phyloP scores from a whole-genome alignment of 1,139 yeast species.

The Yamadazyma aaseri region DNA sequence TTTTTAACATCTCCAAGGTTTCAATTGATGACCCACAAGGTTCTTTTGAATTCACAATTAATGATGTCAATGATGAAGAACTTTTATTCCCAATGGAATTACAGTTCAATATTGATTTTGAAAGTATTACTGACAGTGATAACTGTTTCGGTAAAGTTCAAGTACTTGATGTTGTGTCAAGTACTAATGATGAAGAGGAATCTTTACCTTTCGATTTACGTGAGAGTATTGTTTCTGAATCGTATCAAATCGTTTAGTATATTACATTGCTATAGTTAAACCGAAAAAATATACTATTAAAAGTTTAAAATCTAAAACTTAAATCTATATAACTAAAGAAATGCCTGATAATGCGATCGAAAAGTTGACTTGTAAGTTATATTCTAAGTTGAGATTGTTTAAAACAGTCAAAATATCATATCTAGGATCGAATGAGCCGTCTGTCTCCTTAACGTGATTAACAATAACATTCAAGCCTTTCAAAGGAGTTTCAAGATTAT shows the following conservation, averaged over 20 bases:
- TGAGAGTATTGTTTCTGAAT: slow-evolving; percentile 60
- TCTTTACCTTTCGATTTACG: slow-evolving; percentile 74
- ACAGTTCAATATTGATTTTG: slow-evolving; percentile 39
- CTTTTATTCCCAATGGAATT: slow-evolving; percentile 86
- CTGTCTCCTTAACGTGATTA: slow-evolving; percentile 69
- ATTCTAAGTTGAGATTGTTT: slow-evolving; percentile 33
- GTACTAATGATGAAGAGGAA: slow-evolving; percentile 30
- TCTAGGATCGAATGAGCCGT: slow-evolving; percentile 50
- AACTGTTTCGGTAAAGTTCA: slow-evolving; percentile 42
- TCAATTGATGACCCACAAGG: slow-evolving; percentile 59
- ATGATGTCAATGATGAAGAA: slow-evolving; percentile 62
- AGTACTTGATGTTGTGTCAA: slow-evolving; percentile 42
- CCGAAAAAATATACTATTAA: neutral
- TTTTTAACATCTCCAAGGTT: slow-evolving; percentile 52
- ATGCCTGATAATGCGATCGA: slow-evolving; percentile 58
- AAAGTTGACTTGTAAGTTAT: slow-evolving; percentile 41
- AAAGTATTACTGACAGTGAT: slow-evolving; percentile 39
- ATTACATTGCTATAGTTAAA: neutral
- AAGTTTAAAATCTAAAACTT: slow-evolving; percentile 2
- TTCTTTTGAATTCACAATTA: slow-evolving; percentile 72
- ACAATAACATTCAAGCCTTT: slow-evolving; percentile 55
- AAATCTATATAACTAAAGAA: slow-evolving; percentile 17
- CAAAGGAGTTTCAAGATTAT: slow-evolving; percentile 28
- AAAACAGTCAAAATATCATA: slow-evolving; percentile 47
- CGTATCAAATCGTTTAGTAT: slow-evolving; percentile 47